A percentile compares a stretch with the other conserved stretches of the same genome.
These are phyloP conservation scores for Cerrena zonata DNA, from an alignment of 1,284 basidiomycete species.

Conservation along the genomic window DNA sequence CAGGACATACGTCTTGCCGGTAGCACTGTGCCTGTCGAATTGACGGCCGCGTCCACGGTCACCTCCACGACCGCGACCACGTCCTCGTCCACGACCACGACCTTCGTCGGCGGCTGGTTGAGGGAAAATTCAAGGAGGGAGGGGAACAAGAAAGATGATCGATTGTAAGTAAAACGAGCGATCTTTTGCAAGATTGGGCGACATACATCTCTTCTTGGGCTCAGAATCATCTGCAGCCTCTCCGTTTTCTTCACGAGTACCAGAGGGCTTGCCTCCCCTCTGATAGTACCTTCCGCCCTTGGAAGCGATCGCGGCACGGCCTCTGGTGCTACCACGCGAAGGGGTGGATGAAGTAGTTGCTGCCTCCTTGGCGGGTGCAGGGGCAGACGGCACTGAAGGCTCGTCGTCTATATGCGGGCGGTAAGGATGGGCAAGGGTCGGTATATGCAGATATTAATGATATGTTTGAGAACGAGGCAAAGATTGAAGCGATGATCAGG, in stretches of 20 bases:
- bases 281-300: slow-evolving; percentile 71
- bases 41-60: slow-evolving; percentile 57
- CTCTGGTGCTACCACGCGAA: slow-evolving; percentile 29
- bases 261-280: slow-evolving; percentile 50
- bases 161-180: slow-evolving; percentile 13
- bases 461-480: not conserved
- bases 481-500: not conserved
- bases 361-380: slow-evolving; percentile 3
- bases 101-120: slow-evolving; percentile 47
- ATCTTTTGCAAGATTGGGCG: slow-evolving; percentile 9
- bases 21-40: slow-evolving; percentile 78
- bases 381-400: slow-evolving; percentile 29
- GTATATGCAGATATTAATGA: not conserved
- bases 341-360: slow-evolving; percentile 12
- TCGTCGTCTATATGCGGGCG: slow-evolving; percentile 23
- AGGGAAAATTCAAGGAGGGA: not conserved
- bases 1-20: slow-evolving; percentile 65
- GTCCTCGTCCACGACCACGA: slow-evolving; percentile 42
- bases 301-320: slow-evolving; percentile 56
- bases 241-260: slow-evolving; percentile 29
- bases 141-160: slow-evolving; percentile 2
- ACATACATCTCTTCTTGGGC: slow-evolving; percentile 52
- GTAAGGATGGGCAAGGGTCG: not conserved
- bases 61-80: slow-evolving; percentile 35
- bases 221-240: slow-evolving; percentile 36